Evolutionary conservation across 768 basidiomycete genomes (phyloP).

Genomic region (Psilocybe cubensis): DNA sequence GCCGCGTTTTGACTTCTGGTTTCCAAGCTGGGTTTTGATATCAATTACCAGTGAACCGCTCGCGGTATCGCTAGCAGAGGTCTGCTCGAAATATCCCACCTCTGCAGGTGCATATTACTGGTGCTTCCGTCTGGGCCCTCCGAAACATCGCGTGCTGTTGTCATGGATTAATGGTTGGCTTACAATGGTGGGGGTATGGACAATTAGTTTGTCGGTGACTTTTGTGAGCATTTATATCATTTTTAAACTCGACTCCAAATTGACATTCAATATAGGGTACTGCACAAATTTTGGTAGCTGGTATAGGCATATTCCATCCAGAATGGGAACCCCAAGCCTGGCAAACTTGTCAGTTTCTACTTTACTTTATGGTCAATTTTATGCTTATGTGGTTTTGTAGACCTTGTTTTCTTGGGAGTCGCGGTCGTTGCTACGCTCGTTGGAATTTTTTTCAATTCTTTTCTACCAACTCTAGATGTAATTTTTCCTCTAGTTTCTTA

Average conservation of each 20-base stretch:
- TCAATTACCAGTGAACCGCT: conserved; percentile 50
- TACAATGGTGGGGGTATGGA: conserved; percentile 72
- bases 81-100: conserved; percentile 63
- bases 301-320: conserved; percentile 58
- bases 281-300: conserved; percentile 62
- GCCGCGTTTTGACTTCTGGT: neutral
- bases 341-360: conserved; percentile 54
- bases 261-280: conserved; percentile 43
- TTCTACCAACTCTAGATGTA: conserved; percentile 54
- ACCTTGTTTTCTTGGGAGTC: conserved; percentile 61
- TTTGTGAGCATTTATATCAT: conserved; percentile 43
- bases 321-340: conserved; percentile 60
- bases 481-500: conserved; percentile 8
- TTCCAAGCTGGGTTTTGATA: conserved; percentile 52
- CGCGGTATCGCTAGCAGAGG: conserved; percentile 59
- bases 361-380: neutral
- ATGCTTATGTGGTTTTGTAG: conserved; percentile 32
- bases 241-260: neutral
- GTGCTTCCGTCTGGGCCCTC: conserved; percentile 63
- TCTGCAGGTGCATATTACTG: conserved; percentile 70
- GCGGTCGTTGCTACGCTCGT: conserved; percentile 49
- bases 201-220: conserved; percentile 64
- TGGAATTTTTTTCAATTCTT: conserved; percentile 59
- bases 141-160: conserved; percentile 49
- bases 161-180: conserved; percentile 77